Percentiles rank a stretch among this genome's conserved stretches.
These are phyloP conservation scores for Tolypocladium pustulatum DNA, from an alignment of 2,329 filamentous ascomycete genomes.

Conservation along the genomic window DNA sequence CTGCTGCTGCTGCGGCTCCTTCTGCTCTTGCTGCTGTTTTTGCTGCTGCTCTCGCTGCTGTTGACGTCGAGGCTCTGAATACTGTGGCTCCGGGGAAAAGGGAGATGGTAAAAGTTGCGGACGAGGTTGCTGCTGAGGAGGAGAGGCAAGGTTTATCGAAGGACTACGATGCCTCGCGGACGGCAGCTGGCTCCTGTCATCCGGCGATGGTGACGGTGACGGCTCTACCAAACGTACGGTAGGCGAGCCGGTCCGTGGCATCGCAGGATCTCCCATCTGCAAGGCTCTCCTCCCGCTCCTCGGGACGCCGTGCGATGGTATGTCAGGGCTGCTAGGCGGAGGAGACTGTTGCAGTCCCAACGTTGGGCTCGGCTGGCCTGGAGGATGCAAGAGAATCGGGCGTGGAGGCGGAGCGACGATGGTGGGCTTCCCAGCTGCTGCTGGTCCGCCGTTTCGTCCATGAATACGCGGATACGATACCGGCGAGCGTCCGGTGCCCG, in stretches of 20 bases:
- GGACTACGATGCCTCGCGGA: slow-evolving; percentile 1
- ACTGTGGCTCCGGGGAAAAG: background rate
- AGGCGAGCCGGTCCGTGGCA: slow-evolving; percentile 17
- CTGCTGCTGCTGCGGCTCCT: background rate
- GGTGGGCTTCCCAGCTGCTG: slow-evolving; percentile 10
- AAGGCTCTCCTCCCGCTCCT: background rate
- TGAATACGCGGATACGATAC: slow-evolving; percentile 20
- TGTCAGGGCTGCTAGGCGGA: background rate
- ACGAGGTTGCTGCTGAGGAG: background rate
- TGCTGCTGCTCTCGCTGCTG: background rate
- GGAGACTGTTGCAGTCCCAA: slow-evolving; percentile 21
- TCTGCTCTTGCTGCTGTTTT: background rate
- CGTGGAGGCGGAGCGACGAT: slow-evolving; percentile 16
- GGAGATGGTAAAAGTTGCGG: background rate
- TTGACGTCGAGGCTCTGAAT: background rate
- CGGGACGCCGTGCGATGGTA: slow-evolving; percentile 2
- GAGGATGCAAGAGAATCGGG: slow-evolving; percentile 21
- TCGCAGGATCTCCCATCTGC: slow-evolving; percentile 9
- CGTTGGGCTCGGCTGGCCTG: slow-evolving; percentile 29
- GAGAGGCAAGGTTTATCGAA: background rate
- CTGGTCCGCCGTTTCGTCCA: slow-evolving; percentile 7
- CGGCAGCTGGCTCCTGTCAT: slow-evolving; percentile 8
- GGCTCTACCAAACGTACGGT: slow-evolving; percentile 27
- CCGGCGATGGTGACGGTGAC: slow-evolving; percentile 20
- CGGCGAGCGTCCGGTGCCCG: slow-evolving; percentile 19